Base-by-base conservation (phyloP, 352 stramenopile genomes). In the Globisporangium megalacanthum region DNA sequence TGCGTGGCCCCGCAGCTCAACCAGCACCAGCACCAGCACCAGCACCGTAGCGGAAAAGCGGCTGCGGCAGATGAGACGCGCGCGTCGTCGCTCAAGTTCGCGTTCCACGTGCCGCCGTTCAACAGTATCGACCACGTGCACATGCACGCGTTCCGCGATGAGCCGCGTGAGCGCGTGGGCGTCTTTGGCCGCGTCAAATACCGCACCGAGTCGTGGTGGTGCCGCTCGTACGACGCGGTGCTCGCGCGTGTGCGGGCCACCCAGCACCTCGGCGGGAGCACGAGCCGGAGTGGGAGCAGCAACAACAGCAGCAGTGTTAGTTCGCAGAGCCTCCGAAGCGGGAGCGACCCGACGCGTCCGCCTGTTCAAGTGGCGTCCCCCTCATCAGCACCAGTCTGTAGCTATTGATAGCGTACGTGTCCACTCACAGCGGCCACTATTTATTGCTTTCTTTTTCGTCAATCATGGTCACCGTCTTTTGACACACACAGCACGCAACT, bases 121-220 rank as follows among this genome's bases (percentile, higher is more conserved):
- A 95, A 95, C 73, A 92, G 80, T 60, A 95, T 95, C 64, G 85
- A 95, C 64, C 85, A 95, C 63, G 83, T 95, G 39, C 85, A 95
- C 77, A 93, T 95, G 83, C 85, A 95, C 66, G 83, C 71, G 37
- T 87, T 89, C 58, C 63, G 72, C 31, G 66, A 79, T 50, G 67
- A 75, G 35, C 57, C 59, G 9, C 57, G 58, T 19, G 44, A 49
- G 42, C 66, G 55, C 11, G 50, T 83, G 20, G 75, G 79, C 10
- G 82, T 77, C 49, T 79, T 86, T 33, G 79, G 79, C 22, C 72
- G 77, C 33, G 64, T 94, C 65, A 92, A 94, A 61, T 94, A 92
- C 67, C 69, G 73, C 31, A 92, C 84, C 37, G 65, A 88, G 68
- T 90, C 84, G 53, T 92, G 77, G 79, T 94, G 81, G 81, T 92